phyloP scores from a whole-genome alignment of 1,284 basidiomycete genomes.

The Phellopilus nigrolimitatus region DNA sequence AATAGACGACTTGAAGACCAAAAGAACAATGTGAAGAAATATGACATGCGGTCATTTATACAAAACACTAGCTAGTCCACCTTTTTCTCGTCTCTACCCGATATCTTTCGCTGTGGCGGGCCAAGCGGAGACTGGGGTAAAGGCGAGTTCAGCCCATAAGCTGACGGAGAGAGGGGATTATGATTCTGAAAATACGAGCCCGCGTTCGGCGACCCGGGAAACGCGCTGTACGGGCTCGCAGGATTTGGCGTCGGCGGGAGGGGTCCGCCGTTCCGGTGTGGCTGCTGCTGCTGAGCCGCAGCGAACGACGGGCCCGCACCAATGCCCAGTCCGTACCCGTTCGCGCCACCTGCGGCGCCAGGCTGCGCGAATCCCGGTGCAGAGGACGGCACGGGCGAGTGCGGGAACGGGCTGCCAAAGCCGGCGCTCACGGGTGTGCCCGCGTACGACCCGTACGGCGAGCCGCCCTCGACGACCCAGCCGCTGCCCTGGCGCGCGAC shows the following conservation, averaged over 20 bases:
- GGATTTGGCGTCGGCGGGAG: slow-evolving; percentile 4
- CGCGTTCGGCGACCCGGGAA: slow-evolving; percentile 4
- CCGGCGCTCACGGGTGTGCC: slow-evolving; percentile 12
- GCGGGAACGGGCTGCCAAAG: not conserved
- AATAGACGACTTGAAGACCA: too few relatives aligned
- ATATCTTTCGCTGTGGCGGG: not conserved
- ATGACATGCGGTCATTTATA: too few relatives aligned
- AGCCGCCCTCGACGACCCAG: slow-evolving; percentile 42
- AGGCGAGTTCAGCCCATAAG: not conserved
- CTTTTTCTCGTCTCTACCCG: slow-evolving; percentile 15
- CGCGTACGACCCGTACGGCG: slow-evolving; percentile 28
- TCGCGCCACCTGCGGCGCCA: not conserved
- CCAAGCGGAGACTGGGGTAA: not conserved
- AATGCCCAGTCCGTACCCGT: slow-evolving; percentile 9
- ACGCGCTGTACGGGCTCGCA: slow-evolving; percentile 5
- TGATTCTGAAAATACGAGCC: not conserved
- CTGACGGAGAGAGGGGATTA: not conserved
- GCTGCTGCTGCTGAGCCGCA: too few relatives aligned
- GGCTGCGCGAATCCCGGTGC: not conserved
- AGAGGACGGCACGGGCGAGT: not conserved
- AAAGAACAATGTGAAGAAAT: too few relatives aligned
- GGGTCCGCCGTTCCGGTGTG: not conserved
- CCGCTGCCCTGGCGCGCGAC: slow-evolving; percentile 38
- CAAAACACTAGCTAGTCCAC: not conserved
- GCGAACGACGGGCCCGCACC: too few relatives aligned